These are phyloP conservation scores for Yamadazyma triangularis DNA, from an alignment of 1,139 yeast genomes.

Conservation along the genomic window DNA sequence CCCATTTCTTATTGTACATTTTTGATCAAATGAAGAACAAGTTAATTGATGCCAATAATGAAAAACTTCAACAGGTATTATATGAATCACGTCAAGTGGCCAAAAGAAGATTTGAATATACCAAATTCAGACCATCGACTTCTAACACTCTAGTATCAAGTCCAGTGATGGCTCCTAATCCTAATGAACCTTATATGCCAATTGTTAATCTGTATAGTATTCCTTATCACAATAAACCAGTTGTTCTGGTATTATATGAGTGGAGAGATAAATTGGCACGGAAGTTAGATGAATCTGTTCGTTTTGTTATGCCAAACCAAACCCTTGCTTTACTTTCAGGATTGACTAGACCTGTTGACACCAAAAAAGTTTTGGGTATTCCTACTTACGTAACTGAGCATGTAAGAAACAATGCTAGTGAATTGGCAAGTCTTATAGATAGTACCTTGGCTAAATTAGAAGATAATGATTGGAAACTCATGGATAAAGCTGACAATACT, in stretches of 20 bases:
- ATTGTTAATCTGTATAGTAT: slow-evolving; percentile 66
- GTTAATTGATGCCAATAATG: slow-evolving; percentile 38
- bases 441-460: slow-evolving; percentile 26
- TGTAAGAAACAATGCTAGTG: slow-evolving; percentile 55
- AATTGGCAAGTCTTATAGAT: slow-evolving; percentile 52
- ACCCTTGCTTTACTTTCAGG: slow-evolving; percentile 60
- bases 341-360: slow-evolving; percentile 50
- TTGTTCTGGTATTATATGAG: slow-evolving; percentile 58
- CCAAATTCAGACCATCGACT: slow-evolving; percentile 51
- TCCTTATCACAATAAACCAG: slow-evolving; percentile 48
- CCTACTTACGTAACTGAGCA: slow-evolving; percentile 49
- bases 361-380: slow-evolving; percentile 51
- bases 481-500: slow-evolving; percentile 17
- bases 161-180: slow-evolving; percentile 44
- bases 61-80: slow-evolving; percentile 47
- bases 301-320: slow-evolving; percentile 83
- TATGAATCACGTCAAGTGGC: slow-evolving; percentile 80
- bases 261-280: slow-evolving; percentile 87
- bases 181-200: slow-evolving; percentile 53
- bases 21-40: slow-evolving; percentile 71
- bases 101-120: slow-evolving; percentile 72
- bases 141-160: slow-evolving; percentile 34
- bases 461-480: slow-evolving; percentile 26
- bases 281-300: slow-evolving; percentile 73
- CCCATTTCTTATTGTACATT: slow-evolving; percentile 82